phyloP scores from a whole-genome alignment of 495 filamentous ascomycete species.

The Cenococcum geophilum region DNA sequence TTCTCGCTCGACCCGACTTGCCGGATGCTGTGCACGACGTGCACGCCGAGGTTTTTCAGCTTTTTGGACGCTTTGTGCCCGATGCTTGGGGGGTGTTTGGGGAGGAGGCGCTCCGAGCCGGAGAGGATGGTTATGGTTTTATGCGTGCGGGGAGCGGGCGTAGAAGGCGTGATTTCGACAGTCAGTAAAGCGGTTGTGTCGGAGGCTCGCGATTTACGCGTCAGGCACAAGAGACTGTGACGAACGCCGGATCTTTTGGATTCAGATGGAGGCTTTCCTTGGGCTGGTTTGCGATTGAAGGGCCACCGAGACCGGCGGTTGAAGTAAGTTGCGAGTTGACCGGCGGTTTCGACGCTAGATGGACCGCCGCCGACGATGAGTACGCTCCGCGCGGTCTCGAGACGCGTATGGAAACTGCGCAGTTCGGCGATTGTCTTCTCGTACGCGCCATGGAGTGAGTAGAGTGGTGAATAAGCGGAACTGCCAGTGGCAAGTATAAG shows the following conservation, averaged over 20 bases:
- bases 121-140: constrained; percentile 28
- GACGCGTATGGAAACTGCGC: constrained; percentile 23
- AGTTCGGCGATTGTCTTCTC: constrained; percentile 29
- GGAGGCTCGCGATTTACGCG: not conserved
- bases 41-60: constrained; percentile 27
- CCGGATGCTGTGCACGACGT: constrained; percentile 26
- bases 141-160: not conserved
- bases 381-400: constrained; percentile 24
- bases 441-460: constrained; percentile 33
- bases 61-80: constrained; percentile 21
- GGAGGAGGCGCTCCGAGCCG: constrained; percentile 21
- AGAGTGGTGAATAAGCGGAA: constrained; percentile 27
- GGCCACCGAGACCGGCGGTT: constrained; percentile 15
- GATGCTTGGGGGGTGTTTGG: constrained; percentile 5
- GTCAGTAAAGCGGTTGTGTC: not conserved
- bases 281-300: not conserved
- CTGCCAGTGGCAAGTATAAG: constrained; percentile 34
- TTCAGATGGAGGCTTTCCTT: not conserved
- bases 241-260: no score
- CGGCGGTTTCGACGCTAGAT: constrained; percentile 31
- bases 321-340: constrained; percentile 28
- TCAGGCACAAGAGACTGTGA: not conserved
- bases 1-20: constrained; percentile 9
- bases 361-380: constrained; percentile 30
- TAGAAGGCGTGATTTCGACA: not conserved